phyloP scores from a whole-genome alignment of 495 filamentous ascomycete species.

The Penicillium crystallinum region DNA sequence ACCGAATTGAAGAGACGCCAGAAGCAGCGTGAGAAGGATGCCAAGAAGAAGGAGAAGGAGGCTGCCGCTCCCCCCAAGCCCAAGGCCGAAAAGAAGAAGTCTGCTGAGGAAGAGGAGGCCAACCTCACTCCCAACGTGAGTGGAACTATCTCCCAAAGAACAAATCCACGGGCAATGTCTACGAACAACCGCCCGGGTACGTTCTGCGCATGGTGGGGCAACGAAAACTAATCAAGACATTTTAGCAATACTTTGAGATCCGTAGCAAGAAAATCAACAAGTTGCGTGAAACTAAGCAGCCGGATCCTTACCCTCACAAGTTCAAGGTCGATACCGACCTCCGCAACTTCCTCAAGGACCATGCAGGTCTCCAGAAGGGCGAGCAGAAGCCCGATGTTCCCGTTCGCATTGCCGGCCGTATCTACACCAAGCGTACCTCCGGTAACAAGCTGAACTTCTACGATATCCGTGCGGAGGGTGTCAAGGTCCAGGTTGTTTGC shows the following conservation, averaged over 20 bases:
- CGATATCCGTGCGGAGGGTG: slow-evolving; percentile 78
- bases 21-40: slow-evolving; percentile 82
- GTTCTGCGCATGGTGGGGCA: background rate
- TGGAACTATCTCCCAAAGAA: slow-evolving; percentile 3
- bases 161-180: background rate
- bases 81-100: slow-evolving; percentile 61
- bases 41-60: slow-evolving; percentile 81
- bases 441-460: slow-evolving; percentile 91
- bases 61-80: slow-evolving; percentile 66
- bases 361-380: slow-evolving; percentile 74
- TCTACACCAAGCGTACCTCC: slow-evolving; percentile 80
- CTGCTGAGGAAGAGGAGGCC: slow-evolving; percentile 63
- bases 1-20: slow-evolving; percentile 90
- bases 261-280: slow-evolving; percentile 80
- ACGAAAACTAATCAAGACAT: slow-evolving; percentile 12
- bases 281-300: slow-evolving; percentile 71
- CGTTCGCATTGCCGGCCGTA: slow-evolving; percentile 73
- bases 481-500: slow-evolving; percentile 86
- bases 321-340: slow-evolving; percentile 82
- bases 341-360: slow-evolving; percentile 68
- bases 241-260: slow-evolving; percentile 96
- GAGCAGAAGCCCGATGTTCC: slow-evolving; percentile 68
- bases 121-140: slow-evolving; percentile 87
- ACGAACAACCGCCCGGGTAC: background rate
- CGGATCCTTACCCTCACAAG: slow-evolving; percentile 96